Base-by-base conservation (phyloP, 768 basidiomycete species). In the Rossbeevera mucosa region DNA sequence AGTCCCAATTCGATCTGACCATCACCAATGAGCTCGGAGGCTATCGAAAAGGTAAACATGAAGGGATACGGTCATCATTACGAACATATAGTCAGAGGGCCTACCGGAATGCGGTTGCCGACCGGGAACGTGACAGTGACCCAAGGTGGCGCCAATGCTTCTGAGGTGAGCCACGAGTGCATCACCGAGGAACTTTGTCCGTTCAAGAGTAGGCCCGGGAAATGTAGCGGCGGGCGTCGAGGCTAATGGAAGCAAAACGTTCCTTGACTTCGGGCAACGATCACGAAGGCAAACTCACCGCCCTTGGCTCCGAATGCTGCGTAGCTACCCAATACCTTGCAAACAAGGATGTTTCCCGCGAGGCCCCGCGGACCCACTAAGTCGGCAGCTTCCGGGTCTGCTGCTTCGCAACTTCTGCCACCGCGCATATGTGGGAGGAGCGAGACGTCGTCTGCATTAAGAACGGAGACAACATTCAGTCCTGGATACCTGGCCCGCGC, bases 61-160 rank as follows among this genome's bases (percentile, higher is more conserved):
- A 25, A 24, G 4, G 1, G 12, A 40, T 5, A 7, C 18, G 21
- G 18, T 47, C 5, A 50, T 28, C 24, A 4, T 11, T 14, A 11
- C 21, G 30, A 51, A 21, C 33, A 3, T 21, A 14, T 7, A 13
- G 7, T 43, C 11, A 11, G 41, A 13, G 1, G 43, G 21, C 56
- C 18, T 36, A 61, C 56, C 45, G 3, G 59, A 52, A 42, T 58
- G 59, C 26, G 47, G 46, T 9, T 52, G 49, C 16, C 75, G 59
- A 18, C 79, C 79, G n/a, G 80, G 81, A 28, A 82, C 75, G 56
- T 82, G 80, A 51, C 80, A 81, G 56, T 82, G 81, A 26, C 75
- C 80, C 25, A 82, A 64, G 5, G 77, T 76, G 7, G 66, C 66
- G 18, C 71, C 71, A 36, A 75, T 63, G 16, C 71, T 71, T 28